Evolutionary conservation across 805 yeast species (phyloP), one percentile per base, ranked within the genome.

Genomic region (Metschnikowia santaceciliae): DNA sequence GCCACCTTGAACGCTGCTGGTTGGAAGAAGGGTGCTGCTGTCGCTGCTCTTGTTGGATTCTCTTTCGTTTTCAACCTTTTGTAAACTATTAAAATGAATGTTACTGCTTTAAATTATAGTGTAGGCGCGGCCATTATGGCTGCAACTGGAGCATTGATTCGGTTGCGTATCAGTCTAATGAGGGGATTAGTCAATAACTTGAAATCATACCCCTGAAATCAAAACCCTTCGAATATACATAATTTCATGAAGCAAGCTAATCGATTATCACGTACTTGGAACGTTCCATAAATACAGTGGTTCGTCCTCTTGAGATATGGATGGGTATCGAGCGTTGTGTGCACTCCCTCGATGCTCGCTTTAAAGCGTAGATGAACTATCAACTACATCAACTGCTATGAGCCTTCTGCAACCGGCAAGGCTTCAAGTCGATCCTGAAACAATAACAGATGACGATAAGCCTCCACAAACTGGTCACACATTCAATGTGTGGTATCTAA

Each of bases 401-500:
- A 17, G 44, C 22, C 20, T 39, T 15, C 45, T 35, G 38, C 50
- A 47, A n/a, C 75, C 90, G 0, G 97, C 97, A 0, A 70, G 94
- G 32, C 72, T 83, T 2, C 97, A 90, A 62, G 81, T 88, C 1
- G 84, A 83, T 50, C 86, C 88, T 1, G 76, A 77, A 0, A 71
- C 72, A 4, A 65, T 83, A 14, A 73, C 82, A 0, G 75, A 77
- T 17, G 82, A 81, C 39, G 82, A 78, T 38, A 77, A 80, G 43
- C 96, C 96, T 0, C 84, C 88, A 5, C 96, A 88, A 56, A 79
- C 86, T 0, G 96, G 96, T 0, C 80, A 83, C 6, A 81, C 83
- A 0, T 91, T 86, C 72, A 91, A 91, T 61, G 76, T 89, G 14
- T 91, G 97, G 97, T 91, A 81, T 66, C 75, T 85, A 50, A 86